A percentile compares a stretch with the other conserved stretches of the same genome.
Conservation (phyloP, 345 rosid species). For the Citropsis articulata region DNA sequence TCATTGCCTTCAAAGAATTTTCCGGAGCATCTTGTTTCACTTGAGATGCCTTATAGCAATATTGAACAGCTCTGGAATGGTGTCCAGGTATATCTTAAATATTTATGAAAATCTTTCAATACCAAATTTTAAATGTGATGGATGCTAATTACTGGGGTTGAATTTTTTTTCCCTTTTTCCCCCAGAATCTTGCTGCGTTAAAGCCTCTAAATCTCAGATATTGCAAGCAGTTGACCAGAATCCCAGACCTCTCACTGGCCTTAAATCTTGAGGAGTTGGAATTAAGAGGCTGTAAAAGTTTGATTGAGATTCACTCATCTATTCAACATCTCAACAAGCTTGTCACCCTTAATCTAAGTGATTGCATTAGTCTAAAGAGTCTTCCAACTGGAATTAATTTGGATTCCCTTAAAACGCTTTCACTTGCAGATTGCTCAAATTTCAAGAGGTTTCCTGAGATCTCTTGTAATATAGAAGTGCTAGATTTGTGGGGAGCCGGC, state of each 20-base stretch:
- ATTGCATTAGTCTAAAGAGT: conserved; percentile 17
- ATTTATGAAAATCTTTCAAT: background rate
- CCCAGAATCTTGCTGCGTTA: background rate
- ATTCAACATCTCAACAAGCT: conserved; percentile 26
- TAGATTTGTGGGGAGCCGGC: too few species aligned
- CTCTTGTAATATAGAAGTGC: too few species aligned
- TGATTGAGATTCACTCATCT: background rate
- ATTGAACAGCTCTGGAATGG: too few species aligned
- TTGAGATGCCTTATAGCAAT: too few species aligned
- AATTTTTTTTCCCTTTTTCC: too few species aligned
- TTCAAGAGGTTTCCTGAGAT: too few species aligned
- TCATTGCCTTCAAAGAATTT: too few species aligned
- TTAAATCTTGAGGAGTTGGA: conserved; percentile 25
- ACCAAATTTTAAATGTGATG: background rate
- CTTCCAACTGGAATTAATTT: conserved; percentile 11
- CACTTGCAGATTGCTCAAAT: too few species aligned
- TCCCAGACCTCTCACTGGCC: background rate
- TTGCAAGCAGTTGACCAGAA: conserved; percentile 11
- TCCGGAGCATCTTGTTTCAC: too few species aligned
- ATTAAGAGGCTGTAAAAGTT: conserved; percentile 24
- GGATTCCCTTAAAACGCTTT: too few species aligned
- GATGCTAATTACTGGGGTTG: too few species aligned
- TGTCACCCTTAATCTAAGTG: background rate
- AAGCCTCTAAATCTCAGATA: conserved; percentile 22
- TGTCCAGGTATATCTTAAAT: too few species aligned